Conservation (phyloP, 495 filamentous ascomycete genomes). For the Aspergillus ellipticus region DNA sequence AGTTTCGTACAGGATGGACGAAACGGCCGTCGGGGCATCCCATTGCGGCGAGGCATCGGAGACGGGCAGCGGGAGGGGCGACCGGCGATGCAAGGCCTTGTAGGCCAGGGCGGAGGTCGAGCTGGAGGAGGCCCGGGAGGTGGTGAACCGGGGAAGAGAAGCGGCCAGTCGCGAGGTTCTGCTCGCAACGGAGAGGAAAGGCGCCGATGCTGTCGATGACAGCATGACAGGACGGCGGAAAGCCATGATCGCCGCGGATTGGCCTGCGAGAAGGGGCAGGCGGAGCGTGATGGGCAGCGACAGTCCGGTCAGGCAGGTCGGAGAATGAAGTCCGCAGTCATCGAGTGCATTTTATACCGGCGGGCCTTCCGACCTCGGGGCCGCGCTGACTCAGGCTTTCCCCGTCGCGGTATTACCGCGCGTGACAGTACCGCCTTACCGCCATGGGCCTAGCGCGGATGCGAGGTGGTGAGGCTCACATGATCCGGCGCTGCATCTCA, state of each 20-base stretch:
- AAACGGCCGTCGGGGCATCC: slow-evolving; percentile 93
- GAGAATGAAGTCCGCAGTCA: slow-evolving; percentile 21
- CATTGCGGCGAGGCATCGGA: slow-evolving; percentile 71
- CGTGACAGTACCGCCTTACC: slow-evolving; percentile 10
- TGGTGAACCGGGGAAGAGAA: slow-evolving; percentile 34
- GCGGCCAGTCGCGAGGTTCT: slow-evolving; percentile 34
- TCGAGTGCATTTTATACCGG: slow-evolving; percentile 27
- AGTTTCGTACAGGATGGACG: slow-evolving; percentile 98
- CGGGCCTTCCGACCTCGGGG: slow-evolving; percentile 37
- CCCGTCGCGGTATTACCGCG: neutral
- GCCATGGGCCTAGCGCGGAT: slow-evolving; percentile 2
- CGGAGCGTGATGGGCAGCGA: neutral
- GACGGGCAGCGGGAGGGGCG: slow-evolving; percentile 74
- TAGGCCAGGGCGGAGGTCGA: slow-evolving; percentile 94
- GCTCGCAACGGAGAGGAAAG: slow-evolving; percentile 31
- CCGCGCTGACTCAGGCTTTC: slow-evolving; percentile 30
- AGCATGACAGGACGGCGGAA: slow-evolving; percentile 47
- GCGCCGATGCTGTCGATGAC: slow-evolving; percentile 32
- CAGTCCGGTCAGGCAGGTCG: slow-evolving; percentile 14
- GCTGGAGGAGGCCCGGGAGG: slow-evolving; percentile 40
- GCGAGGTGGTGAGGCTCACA: neutral
- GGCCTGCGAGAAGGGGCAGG: slow-evolving; percentile 12
- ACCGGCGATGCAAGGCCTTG: slow-evolving; percentile 92
- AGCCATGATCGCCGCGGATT: slow-evolving; percentile 37
- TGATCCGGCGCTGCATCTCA: slow-evolving; percentile 2